Base-by-base conservation (phyloP, 192 early-diverging fungal genomes). In the Chytriomyces confervae region DNA sequence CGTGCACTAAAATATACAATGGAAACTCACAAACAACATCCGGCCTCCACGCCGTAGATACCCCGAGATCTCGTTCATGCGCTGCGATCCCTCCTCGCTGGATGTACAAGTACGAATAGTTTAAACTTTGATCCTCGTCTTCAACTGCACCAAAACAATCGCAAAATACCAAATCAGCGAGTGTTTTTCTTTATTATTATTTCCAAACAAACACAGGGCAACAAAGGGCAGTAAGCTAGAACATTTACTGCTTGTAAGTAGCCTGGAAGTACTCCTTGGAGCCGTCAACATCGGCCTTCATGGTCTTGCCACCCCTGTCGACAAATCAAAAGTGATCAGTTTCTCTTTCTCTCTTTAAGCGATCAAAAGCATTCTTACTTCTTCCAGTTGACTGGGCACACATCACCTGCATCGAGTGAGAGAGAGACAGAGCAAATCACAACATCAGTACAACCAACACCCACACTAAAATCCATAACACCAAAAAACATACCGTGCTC, bases 351-450 rank as follows among this genome's bases (percentile, higher is more conserved):
- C 36, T 36, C 11, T 10, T 46, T 11, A 53, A 27, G 49, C 43
- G 27, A 47, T 1, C 20, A n/a, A 8, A 43, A 65, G 2, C 36
- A 76, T 7, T 48, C 73, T 18, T 75, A 82, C 69, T 85, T 87
- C 77, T 84, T 83, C 86, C 85, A 90, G 79, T 80, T 80, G 49
- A 82, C 83, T 9, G 89, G 89, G 82, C 89, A 91, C 5, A 91
- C 90, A 62, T 80, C 90, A 44, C 91, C 91, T 36, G 36, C 36
- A 36, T 36, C 36, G 36, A 36, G 36, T 36, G 36, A 36, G 36
- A 3, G 36, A 36, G 36, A 36, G 24, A 27, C 0, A 27, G 24
- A 27, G 24, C 24, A 27, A 36, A 4, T 36, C 36, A 36, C 36
- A 36, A 36, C 36, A 4, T 36, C 36, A 36, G 36, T 36, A 3